These are phyloP conservation scores for Pseudogymnoascus sp. DNA, from an alignment of 2,329 filamentous ascomycete genomes.

Conservation along the genomic window DNA sequence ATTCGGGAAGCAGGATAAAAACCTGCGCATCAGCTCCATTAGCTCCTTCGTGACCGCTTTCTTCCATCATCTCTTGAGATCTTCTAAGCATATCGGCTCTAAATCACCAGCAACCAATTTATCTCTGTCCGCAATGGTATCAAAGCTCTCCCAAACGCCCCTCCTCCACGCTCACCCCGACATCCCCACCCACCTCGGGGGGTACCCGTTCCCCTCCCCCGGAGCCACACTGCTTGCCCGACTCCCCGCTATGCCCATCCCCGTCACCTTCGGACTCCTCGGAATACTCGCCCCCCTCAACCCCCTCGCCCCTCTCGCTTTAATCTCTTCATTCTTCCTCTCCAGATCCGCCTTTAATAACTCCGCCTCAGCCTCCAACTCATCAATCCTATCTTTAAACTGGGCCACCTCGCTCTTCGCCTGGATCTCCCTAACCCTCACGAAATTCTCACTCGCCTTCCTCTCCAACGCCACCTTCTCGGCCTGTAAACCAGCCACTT, in stretches of 20 bases:
- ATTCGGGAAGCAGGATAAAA: neutral
- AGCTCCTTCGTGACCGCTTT: neutral
- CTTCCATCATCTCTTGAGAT: neutral
- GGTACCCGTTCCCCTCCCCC: conserved; percentile 1
- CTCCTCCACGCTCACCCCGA: neutral
- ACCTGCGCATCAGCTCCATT: neutral
- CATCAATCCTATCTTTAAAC: conserved; percentile 25
- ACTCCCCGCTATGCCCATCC: conserved; percentile 19
- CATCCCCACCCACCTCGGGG: conserved; percentile 4
- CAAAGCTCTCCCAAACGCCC: conserved; percentile 3
- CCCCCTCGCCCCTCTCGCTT: conserved; percentile 33
- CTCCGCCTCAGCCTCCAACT: conserved; percentile 20
- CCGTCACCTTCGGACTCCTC: conserved; percentile 23
- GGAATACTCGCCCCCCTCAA: conserved; percentile 25
- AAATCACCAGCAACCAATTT: neutral
- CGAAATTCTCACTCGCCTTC: conserved; percentile 20
- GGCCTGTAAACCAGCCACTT: conserved; percentile 16
- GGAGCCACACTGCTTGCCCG: conserved; percentile 13
- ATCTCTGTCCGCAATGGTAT: conserved; percentile 1
- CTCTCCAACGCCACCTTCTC: conserved; percentile 14
- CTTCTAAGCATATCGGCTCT: neutral
- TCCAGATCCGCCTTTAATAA: conserved; percentile 30
- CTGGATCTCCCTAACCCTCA: conserved; percentile 24
- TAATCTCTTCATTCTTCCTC: conserved; percentile 31
- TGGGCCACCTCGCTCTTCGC: conserved; percentile 14